Conservation (phyloP, 1,284 basidiomycete genomes). For the Retiboletus flavoniger region DNA sequence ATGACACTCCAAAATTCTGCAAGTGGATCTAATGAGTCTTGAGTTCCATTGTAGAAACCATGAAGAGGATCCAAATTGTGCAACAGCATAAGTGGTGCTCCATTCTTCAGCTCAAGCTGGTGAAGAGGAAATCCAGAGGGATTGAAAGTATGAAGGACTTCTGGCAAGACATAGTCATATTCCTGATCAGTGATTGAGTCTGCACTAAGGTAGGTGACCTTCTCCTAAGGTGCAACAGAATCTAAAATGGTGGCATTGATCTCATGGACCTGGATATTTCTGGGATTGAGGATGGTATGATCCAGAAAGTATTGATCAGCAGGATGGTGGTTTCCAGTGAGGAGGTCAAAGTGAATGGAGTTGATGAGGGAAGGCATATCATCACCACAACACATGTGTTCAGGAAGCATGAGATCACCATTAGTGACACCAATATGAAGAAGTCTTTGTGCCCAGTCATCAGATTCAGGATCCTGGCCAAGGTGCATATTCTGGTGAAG, state of each 20-base stretch:
- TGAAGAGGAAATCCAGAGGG: conserved; percentile 27
- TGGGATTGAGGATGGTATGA: too few relatives aligned
- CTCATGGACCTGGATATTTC: too few relatives aligned
- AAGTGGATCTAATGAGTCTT: background rate
- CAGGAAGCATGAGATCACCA: conserved; percentile 29
- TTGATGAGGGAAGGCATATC: conserved; percentile 23
- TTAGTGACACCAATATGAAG: conserved; percentile 38
- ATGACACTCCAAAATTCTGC: background rate
- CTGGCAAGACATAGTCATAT: conserved; percentile 17
- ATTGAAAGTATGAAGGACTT: conserved; percentile 25
- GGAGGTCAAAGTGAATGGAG: conserved; percentile 2
- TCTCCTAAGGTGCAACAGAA: too few relatives aligned
- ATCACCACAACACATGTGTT: conserved; percentile 25
- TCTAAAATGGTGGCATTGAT: too few relatives aligned
- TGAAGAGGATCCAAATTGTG: conserved; percentile 34
- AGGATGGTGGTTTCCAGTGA: conserved; percentile 2
- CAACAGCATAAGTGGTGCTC: conserved; percentile 39
- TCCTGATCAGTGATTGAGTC: conserved; percentile 4
- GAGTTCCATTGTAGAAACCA: too few relatives aligned
- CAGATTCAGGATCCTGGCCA: conserved; percentile 22
- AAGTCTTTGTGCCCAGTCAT: conserved; percentile 42
- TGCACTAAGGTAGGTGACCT: too few relatives aligned
- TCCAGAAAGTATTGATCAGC: too few relatives aligned
- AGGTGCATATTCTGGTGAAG: conserved; percentile 42
- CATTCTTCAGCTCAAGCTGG: conserved; percentile 35